These are phyloP conservation scores for Marasmius sp. DNA, from an alignment of 1,284 basidiomycete genomes.

Conservation along the genomic window DNA sequence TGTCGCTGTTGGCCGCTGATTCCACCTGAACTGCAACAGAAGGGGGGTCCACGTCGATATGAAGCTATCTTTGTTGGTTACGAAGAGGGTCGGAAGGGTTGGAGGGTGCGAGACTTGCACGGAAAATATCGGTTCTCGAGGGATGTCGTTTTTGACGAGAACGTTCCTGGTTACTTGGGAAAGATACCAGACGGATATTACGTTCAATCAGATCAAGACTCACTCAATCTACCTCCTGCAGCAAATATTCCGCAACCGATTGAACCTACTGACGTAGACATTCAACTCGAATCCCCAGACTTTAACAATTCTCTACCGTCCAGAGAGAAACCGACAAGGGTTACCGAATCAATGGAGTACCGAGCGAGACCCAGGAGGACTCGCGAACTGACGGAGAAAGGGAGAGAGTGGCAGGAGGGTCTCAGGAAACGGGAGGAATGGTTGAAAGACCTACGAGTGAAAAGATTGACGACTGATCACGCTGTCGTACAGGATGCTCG, in stretches of 20 bases:
- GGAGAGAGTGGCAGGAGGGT: not conserved
- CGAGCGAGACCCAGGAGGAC: not conserved
- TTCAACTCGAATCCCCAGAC: too few species aligned
- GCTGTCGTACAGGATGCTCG: too few species aligned
- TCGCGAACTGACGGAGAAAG: not conserved
- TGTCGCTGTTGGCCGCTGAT: conserved; percentile 22
- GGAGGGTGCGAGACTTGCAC: conserved; percentile 2
- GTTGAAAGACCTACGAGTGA: not conserved
- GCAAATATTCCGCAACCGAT: too few species aligned
- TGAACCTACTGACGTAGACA: too few species aligned
- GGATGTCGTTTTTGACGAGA: conserved; percentile 10
- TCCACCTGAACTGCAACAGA: conserved; percentile 18
- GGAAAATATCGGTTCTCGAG: not conserved
- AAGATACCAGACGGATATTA: too few species aligned
- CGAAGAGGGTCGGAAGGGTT: conserved; percentile 6
- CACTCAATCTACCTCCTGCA: too few species aligned
- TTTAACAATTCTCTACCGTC: too few species aligned
- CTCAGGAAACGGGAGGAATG: not conserved
- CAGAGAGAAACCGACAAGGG: not conserved
- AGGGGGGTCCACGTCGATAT: conserved; percentile 14
- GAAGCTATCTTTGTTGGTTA: conserved; percentile 11
- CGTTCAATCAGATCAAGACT: too few species aligned
- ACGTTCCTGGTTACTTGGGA: not conserved
- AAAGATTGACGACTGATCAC: not conserved
- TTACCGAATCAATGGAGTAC: not conserved